phyloP scores from a whole-genome alignment of 768 basidiomycete species.

The Nidula microcarpa region DNA sequence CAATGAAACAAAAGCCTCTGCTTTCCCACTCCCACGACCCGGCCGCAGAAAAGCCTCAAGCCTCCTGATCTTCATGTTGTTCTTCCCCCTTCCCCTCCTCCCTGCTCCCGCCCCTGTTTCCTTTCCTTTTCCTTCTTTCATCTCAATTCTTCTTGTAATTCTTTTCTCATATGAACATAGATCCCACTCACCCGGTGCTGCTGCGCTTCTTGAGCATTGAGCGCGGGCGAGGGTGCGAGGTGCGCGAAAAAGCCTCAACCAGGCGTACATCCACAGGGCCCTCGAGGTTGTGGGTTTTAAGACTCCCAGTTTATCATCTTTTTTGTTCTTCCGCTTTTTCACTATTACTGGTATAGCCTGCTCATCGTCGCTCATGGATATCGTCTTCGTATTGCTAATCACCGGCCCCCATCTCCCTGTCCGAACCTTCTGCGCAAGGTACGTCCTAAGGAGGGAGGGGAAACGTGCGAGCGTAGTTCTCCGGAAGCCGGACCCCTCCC shows the following conservation, averaged over 20 bases:
- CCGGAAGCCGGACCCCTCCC: conserved; percentile 19
- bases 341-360: too few relatives aligned
- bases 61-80: background rate
- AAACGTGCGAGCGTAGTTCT: conserved; percentile 31
- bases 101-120: background rate
- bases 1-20: conserved; percentile 14
- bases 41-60: conserved; percentile 12
- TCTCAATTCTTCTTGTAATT: too few relatives aligned
- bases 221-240: background rate
- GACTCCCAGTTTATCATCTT: background rate
- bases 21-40: background rate
- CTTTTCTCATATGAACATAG: background rate
- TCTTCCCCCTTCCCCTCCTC: background rate
- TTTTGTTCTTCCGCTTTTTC: background rate
- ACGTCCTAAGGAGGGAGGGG: background rate
- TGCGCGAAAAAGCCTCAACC: background rate
- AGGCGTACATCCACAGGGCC: background rate
- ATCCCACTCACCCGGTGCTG: background rate
- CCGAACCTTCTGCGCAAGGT: background rate
- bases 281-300: background rate
- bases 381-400: background rate
- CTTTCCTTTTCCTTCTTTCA: background rate
- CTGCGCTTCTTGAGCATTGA: background rate
- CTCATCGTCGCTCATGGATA: background rate
- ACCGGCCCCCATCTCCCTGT: background rate